phyloP scores from a whole-genome alignment of 108 stramenopile genomes.

The Fragilariopsis cylindrus region DNA sequence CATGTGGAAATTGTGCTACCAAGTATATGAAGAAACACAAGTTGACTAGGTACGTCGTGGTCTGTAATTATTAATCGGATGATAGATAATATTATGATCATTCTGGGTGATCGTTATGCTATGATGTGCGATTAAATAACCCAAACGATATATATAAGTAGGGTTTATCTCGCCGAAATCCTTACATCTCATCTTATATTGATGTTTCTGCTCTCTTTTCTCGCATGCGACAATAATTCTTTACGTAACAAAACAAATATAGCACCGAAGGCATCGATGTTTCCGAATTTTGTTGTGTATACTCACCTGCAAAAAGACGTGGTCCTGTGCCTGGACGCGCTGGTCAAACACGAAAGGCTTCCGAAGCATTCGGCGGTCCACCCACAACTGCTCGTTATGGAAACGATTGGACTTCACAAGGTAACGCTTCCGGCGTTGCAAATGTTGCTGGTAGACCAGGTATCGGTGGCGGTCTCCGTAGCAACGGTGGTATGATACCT shows the following conservation, averaged over 20 bases:
- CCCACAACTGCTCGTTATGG: conserved; percentile 10
- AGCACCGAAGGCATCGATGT: conserved; percentile 59
- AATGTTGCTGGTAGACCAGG: conserved; percentile 9
- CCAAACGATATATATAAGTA: not conserved
- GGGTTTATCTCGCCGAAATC: not conserved
- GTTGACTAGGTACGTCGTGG: conserved; percentile 50
- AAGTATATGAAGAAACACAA: conserved; percentile 84
- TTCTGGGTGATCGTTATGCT: too few species aligned
- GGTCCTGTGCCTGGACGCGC: conserved; percentile 77
- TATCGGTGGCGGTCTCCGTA: not conserved
- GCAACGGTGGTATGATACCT: conserved; percentile 11
- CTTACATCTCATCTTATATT: not conserved
- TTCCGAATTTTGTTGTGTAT: conserved; percentile 58
- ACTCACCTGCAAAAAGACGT: conserved; percentile 78
- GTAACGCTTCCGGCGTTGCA: not conserved
- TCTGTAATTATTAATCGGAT: not conserved
- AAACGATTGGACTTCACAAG: conserved; percentile 1
- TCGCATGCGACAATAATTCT: too few species aligned
- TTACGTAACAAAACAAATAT: not conserved
- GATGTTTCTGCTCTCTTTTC: too few species aligned
- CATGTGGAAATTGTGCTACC: conserved; percentile 71
- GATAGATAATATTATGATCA: too few species aligned
- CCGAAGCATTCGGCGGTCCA: conserved; percentile 32
- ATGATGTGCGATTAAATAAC: not conserved
- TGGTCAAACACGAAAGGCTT: conserved; percentile 33